Evolutionary conservation across 371 early-diverging fungal genomes (phyloP), one percentile per base, ranked within the genome.

Genomic region (Paraphysoderma sedebokerense): DNA sequence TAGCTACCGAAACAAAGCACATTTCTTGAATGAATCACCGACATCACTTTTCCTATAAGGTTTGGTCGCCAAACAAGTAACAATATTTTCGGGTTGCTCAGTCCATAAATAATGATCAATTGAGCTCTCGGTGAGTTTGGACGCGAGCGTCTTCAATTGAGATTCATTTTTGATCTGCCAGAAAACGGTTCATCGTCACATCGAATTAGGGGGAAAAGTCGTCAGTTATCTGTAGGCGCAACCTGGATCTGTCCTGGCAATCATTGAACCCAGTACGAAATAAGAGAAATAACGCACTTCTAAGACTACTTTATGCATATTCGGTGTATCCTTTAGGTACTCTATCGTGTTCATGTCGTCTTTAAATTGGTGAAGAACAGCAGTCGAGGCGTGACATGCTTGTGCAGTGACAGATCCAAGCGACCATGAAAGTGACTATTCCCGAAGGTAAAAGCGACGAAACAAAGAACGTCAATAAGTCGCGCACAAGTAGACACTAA

Each of bases 331-430:
- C 9, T 56, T 44, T 15, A 74, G 55, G 51, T 88, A 89, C 17
- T 65, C 67, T 29, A 65, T 60, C 28, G 82, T 81, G 36, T 68
- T 63, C 4, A 56, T 54, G 50, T 77, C 62, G 6, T 81, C 69
- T 11, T 66, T 61, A 19, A 74, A 72, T 35, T 66, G 57, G 52
- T 75, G 76, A 5, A 89, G 59, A 27, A 74, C 68, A 15, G 81
- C 81, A 1, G 81, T 79, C 7, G 80, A 59, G 1, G 87, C 90
- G 53, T 89, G 90, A 46, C 84, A 79, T 6, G 89, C 90, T 56
- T 89, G 90, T 4, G 86, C 63, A 35, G 89, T 81, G 1, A 88
- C 71, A 53, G 85, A 82, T 36, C 86, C 86, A n/a, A 74, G 66
- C 4, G 78, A 68, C 86, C 86, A 85, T 28, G 73, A 67, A 24